phyloP scores from a whole-genome alignment of 805 yeast species.

The Starmera quercuum region DNA sequence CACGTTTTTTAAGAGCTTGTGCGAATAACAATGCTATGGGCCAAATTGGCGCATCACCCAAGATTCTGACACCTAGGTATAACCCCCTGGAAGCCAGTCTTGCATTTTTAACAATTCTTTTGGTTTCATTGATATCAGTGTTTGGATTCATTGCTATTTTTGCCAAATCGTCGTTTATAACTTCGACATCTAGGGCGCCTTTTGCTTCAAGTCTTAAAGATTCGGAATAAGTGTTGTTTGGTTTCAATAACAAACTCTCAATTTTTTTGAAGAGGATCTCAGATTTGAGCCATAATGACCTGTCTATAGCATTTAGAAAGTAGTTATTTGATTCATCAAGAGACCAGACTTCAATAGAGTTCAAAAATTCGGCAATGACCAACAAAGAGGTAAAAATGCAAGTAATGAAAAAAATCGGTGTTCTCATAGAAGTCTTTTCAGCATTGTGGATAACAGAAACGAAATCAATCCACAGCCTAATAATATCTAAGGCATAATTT shows the following conservation, averaged over 20 bases:
- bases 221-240: constrained; percentile 49
- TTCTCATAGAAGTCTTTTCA: constrained; percentile 57
- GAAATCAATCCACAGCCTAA: constrained; percentile 66
- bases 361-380: constrained; percentile 55
- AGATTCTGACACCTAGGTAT: constrained; percentile 64
- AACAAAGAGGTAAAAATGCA: constrained; percentile 59
- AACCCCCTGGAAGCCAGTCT: constrained; percentile 49
- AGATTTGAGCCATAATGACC: constrained; percentile 59
- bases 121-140: constrained; percentile 33
- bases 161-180: constrained; percentile 42
- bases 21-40: constrained; percentile 75
- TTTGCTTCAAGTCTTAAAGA: constrained; percentile 49
- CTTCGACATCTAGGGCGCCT: constrained; percentile 48
- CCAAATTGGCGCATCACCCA: constrained; percentile 86
- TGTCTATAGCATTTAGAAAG: constrained; percentile 38
- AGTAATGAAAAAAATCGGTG: constrained; percentile 70
- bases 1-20: constrained; percentile 66
- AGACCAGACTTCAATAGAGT: constrained; percentile 48
- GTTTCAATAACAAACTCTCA: constrained; percentile 49
- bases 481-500: constrained; percentile 46
- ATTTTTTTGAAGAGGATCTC: constrained; percentile 53
- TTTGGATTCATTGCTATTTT: constrained; percentile 38
- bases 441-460: constrained; percentile 60
- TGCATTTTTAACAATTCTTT: constrained; percentile 39
- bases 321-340: constrained; percentile 18